Conservation (phyloP, 78 protist genomes). For the Isochrysis galbana region DNA sequence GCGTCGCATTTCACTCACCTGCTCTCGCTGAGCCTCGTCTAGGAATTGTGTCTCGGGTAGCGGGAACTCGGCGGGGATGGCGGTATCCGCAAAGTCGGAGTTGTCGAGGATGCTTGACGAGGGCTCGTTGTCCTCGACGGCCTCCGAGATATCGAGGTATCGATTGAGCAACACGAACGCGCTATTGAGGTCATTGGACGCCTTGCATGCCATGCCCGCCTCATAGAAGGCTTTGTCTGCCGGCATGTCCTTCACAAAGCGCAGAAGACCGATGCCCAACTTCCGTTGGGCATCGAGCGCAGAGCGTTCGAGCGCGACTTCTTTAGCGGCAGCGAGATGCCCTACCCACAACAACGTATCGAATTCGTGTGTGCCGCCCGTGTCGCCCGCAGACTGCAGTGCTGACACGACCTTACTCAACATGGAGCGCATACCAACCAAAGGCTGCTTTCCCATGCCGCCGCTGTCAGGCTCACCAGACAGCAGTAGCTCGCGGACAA, state of each 20-base stretch:
- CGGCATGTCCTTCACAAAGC: conserved; percentile 41
- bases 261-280: neutral
- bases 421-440: neutral
- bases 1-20: neutral
- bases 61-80: conserved; percentile 64
- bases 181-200: neutral
- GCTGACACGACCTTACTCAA: neutral
- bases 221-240: conserved; percentile 78
- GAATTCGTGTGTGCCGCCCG: neutral
- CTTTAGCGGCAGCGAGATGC: conserved; percentile 8
- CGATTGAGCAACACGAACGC: conserved; percentile 70
- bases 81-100: conserved; percentile 63
- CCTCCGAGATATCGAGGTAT: conserved; percentile 73
- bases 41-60: conserved; percentile 16
- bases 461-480: neutral
- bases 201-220: conserved; percentile 66
- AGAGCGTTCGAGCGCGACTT: neutral
- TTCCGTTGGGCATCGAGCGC: neutral
- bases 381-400: neutral
- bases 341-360: neutral
- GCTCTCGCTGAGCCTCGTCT: neutral
- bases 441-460: neutral
- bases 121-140: conserved; percentile 59
- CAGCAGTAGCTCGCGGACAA: neutral
- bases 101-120: conserved; percentile 23